Evolutionary conservation across 176 grass and related monocot species (phyloP), one percentile per base, ranked within the genome.

Genomic region (Alopecurus myosuroides): DNA sequence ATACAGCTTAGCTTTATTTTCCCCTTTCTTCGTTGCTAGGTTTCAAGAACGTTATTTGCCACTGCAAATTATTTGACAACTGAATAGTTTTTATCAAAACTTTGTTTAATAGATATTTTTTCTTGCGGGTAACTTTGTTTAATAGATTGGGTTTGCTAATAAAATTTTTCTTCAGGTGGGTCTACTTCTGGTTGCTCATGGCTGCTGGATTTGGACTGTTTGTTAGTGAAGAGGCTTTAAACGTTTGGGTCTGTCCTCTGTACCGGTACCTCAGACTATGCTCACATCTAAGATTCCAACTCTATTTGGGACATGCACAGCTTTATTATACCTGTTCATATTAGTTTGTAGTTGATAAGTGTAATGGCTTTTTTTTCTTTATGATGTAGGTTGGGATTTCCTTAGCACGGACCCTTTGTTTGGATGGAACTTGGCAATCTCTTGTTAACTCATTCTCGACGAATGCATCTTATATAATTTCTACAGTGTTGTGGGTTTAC

Each of bases 121-220:
- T n/a, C n/a, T n/a, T n/a, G n/a, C n/a, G n/a, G n/a, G n/a, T n/a
- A 81, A 12, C 14, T n/a, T 70, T 56, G 17, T 29, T 31, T 45
- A 44, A 58, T 44, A 65, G 48, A 18, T 42, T 76, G 17, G 55
- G 30, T 82, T 85, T 46, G 34, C 64, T 35, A 46, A 56, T 55
- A 85, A 76, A 46, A 33, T 45, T 86, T 86, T 45, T 74, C 39
- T 90, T 37, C 88, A 97, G 92, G 86, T 97, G 95, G 95, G 82
- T 97, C 64, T 97, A 92, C 84, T 97, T 97, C 89, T 97, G 84
- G 88, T 84, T 97, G 88, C 92, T 97, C 37, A 89, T 97, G 90
- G 88, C 90, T 81, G 92, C 95, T 75, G 95, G 95, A 66, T 94
- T 91, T 77, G 92, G 95, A 85, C 86, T 97, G 15, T 89, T 94